A percentile compares a stretch with the other conserved stretches of the same genome.
phyloP scores from a whole-genome alignment of 2,329 filamentous ascomycete genomes.

The Cercospora janseana region DNA sequence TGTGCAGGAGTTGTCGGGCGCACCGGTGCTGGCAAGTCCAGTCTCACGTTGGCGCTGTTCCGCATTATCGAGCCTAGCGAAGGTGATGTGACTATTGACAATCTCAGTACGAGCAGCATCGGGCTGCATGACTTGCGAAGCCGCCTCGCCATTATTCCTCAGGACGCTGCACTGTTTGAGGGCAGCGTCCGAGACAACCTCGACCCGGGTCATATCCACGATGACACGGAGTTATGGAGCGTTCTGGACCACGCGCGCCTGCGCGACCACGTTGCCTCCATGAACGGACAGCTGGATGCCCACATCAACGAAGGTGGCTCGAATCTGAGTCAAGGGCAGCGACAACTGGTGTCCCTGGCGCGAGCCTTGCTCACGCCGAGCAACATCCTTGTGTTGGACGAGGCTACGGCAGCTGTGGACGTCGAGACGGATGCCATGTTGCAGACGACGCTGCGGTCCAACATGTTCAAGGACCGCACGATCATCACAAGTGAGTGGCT shows the following conservation, averaged over 20 bases:
- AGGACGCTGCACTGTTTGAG: conserved; percentile 94
- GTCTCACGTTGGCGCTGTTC: conserved; percentile 87
- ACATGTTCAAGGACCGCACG: conserved; percentile 80
- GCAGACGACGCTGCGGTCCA: conserved; percentile 62
- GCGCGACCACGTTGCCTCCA: conserved; percentile 80
- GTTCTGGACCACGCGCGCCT: conserved; percentile 80
- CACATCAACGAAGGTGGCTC: conserved; percentile 92
- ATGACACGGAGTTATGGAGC: conserved; percentile 96
- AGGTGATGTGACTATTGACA: conserved; percentile 85
- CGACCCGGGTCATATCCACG: conserved; percentile 89
- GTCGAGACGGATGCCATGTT: conserved; percentile 66
- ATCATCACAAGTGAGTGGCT: conserved; percentile 73
- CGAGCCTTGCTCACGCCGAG: conserved; percentile 91
- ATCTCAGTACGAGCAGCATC: conserved; percentile 83
- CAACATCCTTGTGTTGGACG: conserved; percentile 95
- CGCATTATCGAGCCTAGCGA: conserved; percentile 85
- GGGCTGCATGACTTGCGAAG: conserved; percentile 84
- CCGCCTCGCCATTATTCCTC: conserved; percentile 91
- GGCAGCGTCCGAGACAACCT: conserved; percentile 92
- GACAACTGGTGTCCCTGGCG: conserved; percentile 89
- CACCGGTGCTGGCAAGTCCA: conserved; percentile 94
- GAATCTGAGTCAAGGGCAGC: conserved; percentile 91
- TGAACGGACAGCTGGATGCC: conserved; percentile 88
- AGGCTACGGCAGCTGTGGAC: conserved; percentile 80
- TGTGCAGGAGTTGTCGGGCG: conserved; percentile 78